Conservation (phyloP, 306 rosid species). For the Pueraria montana region DNA sequence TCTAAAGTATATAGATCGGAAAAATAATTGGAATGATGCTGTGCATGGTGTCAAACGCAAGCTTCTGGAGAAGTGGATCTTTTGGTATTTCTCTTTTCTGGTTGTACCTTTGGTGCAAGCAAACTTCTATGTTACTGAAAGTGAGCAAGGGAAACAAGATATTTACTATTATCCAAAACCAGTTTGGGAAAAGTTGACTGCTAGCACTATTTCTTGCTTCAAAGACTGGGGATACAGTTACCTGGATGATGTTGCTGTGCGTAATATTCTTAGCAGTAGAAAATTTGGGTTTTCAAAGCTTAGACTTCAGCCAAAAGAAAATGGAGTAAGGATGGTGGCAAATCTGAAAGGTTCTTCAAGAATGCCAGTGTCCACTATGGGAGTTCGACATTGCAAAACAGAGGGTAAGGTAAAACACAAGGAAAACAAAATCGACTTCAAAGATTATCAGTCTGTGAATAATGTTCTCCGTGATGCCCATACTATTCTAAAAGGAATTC, state of each 20-base stretch:
- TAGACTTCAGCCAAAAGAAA: conserved; percentile 81
- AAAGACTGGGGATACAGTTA: conserved; percentile 57
- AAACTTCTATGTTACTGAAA: conserved; percentile 91
- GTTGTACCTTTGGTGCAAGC: conserved; percentile 85
- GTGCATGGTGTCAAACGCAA: conserved; percentile 58
- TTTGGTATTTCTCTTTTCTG: conserved; percentile 80
- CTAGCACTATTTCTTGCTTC: conserved; percentile 63
- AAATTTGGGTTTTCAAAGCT: conserved; percentile 93
- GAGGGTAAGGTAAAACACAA: conserved; percentile 32
- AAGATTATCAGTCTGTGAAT: conserved; percentile 74
- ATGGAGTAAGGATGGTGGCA: conserved; percentile 87
- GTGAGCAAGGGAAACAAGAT: conserved; percentile 74
- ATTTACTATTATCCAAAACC: conserved; percentile 76
- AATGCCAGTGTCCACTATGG: conserved; percentile 53
- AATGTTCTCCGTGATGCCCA: conserved; percentile 74
- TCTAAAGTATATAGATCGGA: conserved; percentile 43
- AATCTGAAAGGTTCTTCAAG: conserved; percentile 81
- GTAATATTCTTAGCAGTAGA: conserved; percentile 71
- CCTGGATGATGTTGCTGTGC: conserved; percentile 69
- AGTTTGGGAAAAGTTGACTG: conserved; percentile 78
- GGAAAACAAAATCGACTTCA: conserved; percentile 42
- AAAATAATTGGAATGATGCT: conserved; percentile 54
- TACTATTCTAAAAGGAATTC: conserved; percentile 71
- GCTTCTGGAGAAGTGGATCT: conserved; percentile 85
- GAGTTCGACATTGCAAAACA: conserved; percentile 47